Evolutionary conservation across 1,284 basidiomycete species (phyloP).

Genomic region (Volvariella volvacea): DNA sequence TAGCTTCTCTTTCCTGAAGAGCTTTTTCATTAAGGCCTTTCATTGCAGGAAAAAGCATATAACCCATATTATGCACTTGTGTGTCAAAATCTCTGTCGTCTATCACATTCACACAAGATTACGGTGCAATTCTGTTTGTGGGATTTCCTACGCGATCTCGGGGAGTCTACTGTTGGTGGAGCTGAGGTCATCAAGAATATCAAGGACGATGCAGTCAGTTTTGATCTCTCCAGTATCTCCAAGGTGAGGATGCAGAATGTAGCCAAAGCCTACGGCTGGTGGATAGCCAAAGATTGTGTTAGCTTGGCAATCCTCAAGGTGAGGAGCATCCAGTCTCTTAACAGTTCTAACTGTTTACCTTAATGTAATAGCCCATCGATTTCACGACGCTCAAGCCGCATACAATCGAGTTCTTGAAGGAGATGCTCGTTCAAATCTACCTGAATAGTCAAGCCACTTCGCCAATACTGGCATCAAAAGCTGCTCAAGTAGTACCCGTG

Average conservation of each 20-base stretch:
- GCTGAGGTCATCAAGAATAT: constrained; percentile 66
- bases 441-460: constrained; percentile 67
- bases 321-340: constrained; percentile 9
- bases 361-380: constrained; percentile 63
- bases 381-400: constrained; percentile 68
- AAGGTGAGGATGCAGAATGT: constrained; percentile 51
- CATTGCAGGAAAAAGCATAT: constrained; percentile 75
- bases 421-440: constrained; percentile 64
- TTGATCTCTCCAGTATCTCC: constrained; percentile 53
- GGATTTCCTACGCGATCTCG: constrained; percentile 93
- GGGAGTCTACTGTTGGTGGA: constrained; percentile 80
- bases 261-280: constrained; percentile 62
- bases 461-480: constrained; percentile 42
- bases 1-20: constrained; percentile 8
- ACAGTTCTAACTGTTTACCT: constrained; percentile 3
- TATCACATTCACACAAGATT: constrained; percentile 80
- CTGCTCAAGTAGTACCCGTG: constrained; percentile 27
- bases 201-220: constrained; percentile 39
- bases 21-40: constrained; percentile 2
- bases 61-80: constrained; percentile 97
- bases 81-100: constrained; percentile 64
- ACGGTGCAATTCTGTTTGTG: constrained; percentile 95
- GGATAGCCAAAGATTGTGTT: constrained; percentile 32
- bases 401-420: constrained; percentile 60
- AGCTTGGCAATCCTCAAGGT: constrained; percentile 81